These are phyloP conservation scores for Sporisorium sorghi DNA, from an alignment of 1,284 basidiomycete genomes.

Conservation along the genomic window DNA sequence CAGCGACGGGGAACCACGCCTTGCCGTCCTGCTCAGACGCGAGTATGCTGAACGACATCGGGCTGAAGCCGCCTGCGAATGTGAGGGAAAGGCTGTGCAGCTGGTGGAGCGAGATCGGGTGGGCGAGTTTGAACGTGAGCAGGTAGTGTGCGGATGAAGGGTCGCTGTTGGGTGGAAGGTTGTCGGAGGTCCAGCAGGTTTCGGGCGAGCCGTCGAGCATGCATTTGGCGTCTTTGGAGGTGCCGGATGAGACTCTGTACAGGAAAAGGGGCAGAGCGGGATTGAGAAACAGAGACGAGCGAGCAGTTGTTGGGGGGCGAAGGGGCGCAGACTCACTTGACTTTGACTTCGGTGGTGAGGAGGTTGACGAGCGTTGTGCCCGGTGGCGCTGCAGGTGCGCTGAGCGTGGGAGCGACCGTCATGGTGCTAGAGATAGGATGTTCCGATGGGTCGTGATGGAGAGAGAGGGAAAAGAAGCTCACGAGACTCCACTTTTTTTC, in stretches of 20 bases:
- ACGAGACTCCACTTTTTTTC: not conserved
- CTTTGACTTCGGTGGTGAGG: slow-evolving; percentile 31
- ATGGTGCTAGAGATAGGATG: slow-evolving; percentile 7
- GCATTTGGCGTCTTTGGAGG: slow-evolving; percentile 43
- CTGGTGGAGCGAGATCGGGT: not conserved
- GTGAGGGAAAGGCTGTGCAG: slow-evolving; percentile 40
- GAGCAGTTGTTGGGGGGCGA: not conserved
- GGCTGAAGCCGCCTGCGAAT: slow-evolving; percentile 46
- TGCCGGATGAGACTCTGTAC: slow-evolving; percentile 38
- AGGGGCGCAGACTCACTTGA: slow-evolving; percentile 14
- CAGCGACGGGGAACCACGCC: slow-evolving; percentile 6
- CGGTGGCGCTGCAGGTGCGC: slow-evolving; percentile 4
- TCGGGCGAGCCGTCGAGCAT: slow-evolving; percentile 44
- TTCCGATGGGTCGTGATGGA: not conserved
- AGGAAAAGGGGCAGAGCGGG: no score
- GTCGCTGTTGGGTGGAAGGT: slow-evolving; percentile 35
- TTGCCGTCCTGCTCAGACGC: slow-evolving; percentile 20
- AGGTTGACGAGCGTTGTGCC: slow-evolving; percentile 25
- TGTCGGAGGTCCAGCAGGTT: slow-evolving; percentile 53
- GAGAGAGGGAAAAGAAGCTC: not conserved
- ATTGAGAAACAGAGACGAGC: not conserved
- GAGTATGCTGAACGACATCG: slow-evolving; percentile 20
- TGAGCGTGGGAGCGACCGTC: slow-evolving; percentile 33
- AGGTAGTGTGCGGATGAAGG: slow-evolving; percentile 11
- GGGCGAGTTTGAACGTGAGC: slow-evolving; percentile 33